These are phyloP conservation scores for Mortierella sp. DNA, from an alignment of 371 early-diverging fungal species.

Conservation along the genomic window DNA sequence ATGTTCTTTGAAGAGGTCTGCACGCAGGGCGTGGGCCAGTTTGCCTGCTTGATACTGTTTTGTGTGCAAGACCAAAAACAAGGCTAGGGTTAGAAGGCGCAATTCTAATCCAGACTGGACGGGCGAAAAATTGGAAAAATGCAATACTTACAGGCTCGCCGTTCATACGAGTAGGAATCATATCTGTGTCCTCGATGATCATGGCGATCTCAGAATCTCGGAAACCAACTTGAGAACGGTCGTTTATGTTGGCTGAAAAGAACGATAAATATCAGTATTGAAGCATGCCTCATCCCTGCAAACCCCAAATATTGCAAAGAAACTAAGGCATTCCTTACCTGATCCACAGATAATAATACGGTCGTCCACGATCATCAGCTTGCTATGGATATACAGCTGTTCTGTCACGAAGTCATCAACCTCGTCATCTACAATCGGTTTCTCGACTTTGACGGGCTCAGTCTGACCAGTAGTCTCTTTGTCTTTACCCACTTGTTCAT, in stretches of 20 bases:
- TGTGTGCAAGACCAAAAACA: background rate
- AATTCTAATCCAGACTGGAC: too few species aligned
- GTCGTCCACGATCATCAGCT: conserved; percentile 93
- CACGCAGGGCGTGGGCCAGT: conserved; percentile 80
- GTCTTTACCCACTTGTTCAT: background rate
- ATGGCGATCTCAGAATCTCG: conserved; percentile 92
- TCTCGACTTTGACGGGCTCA: background rate
- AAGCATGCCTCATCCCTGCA: background rate
- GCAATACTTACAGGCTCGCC: conserved; percentile 64
- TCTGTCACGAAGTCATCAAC: conserved; percentile 75
- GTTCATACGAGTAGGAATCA: conserved; percentile 74
- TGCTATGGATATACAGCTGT: conserved; percentile 90
- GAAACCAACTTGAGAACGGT: conserved; percentile 86
- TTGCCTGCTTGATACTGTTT: conserved; percentile 71
- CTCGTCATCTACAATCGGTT: conserved; percentile 28
- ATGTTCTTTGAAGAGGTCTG: conserved; percentile 86
- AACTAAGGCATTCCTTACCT: conserved; percentile 45
- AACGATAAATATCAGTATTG: background rate
- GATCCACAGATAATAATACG: conserved; percentile 85
- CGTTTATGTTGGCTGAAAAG: conserved; percentile 84
- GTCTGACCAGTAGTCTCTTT: background rate
- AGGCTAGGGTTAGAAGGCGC: background rate
- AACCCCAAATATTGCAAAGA: background rate
- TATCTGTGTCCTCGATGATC: conserved; percentile 80
- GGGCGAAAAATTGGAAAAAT: background rate